phyloP scores from a whole-genome alignment of 352 stramenopile genomes.

The Globisporangium acanthophoron region DNA sequence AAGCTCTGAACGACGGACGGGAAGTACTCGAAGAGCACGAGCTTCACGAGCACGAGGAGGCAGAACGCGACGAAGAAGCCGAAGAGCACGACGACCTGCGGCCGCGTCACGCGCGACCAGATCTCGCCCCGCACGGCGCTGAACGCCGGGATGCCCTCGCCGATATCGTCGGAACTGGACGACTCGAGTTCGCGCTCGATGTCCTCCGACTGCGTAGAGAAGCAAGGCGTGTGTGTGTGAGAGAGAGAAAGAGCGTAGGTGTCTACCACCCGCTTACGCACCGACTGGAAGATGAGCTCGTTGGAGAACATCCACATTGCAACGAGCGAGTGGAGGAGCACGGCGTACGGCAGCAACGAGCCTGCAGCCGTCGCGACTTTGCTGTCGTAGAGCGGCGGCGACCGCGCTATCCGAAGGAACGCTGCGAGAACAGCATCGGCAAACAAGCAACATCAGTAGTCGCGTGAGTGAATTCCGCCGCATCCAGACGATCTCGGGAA shows the following conservation, averaged over 20 bases:
- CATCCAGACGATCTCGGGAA: no score
- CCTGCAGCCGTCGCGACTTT: constrained; percentile 56
- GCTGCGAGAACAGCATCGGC: constrained; percentile 14
- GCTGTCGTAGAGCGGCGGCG: constrained; percentile 65
- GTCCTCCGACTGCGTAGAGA: constrained; percentile 8
- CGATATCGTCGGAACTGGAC: constrained; percentile 10
- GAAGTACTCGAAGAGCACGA: constrained; percentile 68
- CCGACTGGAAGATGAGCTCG: constrained; percentile 74
- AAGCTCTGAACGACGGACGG: constrained; percentile 49
- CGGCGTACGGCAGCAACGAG: constrained; percentile 63
- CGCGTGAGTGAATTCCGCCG: background rate
- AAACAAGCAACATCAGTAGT: background rate
- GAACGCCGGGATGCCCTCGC: constrained; percentile 61
- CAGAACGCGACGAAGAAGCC: constrained; percentile 55
- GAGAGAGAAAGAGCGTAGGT: background rate
- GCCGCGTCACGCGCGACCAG: constrained; percentile 52
- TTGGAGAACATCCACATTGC: constrained; percentile 88
- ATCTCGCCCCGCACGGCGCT: constrained; percentile 32
- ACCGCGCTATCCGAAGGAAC: constrained; percentile 68
- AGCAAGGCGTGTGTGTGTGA: background rate
- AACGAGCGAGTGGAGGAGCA: constrained; percentile 66
- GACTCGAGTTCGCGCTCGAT: constrained; percentile 12
- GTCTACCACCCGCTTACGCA: constrained; percentile 5
- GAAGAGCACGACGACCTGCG: constrained; percentile 75
- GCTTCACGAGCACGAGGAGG: constrained; percentile 40